A percentile compares a stretch with the other conserved stretches of the same genome.
Evolutionary conservation across 2,329 filamentous ascomycete species (phyloP).

Genomic region (Colletotrichum sp.): DNA sequence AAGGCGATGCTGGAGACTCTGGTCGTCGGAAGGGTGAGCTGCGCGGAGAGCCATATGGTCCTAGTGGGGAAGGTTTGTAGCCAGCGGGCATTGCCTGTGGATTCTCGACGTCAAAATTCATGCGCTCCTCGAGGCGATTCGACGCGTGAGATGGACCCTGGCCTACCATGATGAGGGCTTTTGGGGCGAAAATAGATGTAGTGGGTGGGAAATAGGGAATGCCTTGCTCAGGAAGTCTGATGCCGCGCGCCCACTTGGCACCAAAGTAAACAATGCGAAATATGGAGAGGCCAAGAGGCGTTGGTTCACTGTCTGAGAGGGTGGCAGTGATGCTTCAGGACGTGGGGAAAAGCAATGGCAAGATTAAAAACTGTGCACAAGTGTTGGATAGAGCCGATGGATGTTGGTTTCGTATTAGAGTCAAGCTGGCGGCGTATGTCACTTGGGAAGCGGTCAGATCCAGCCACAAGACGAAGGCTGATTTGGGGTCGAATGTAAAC

Average conservation of each 20-base stretch:
- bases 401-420: background rate
- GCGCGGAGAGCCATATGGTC: constrained; percentile 70
- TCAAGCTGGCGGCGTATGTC: background rate
- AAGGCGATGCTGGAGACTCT: constrained; percentile 70
- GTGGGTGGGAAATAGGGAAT: constrained; percentile 13
- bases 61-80: constrained; percentile 75
- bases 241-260: constrained; percentile 12
- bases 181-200: background rate
- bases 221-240: constrained; percentile 17
- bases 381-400: background rate
- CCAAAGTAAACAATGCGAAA: constrained; percentile 21
- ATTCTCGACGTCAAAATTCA: constrained; percentile 18
- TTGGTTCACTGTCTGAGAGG: background rate
- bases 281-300: constrained; percentile 3
- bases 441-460: background rate
- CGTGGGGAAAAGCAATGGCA: background rate
- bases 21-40: constrained; percentile 68
- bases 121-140: constrained; percentile 8
- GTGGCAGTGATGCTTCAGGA: background rate
- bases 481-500: constrained; percentile 16
- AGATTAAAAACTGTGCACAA: background rate
- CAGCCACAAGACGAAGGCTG: background rate
- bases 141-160: constrained; percentile 5
- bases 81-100: constrained; percentile 57
- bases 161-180: constrained; percentile 11